phyloP scores from a whole-genome alignment of 331 rosid species.

The Rosa hybrid region DNA sequence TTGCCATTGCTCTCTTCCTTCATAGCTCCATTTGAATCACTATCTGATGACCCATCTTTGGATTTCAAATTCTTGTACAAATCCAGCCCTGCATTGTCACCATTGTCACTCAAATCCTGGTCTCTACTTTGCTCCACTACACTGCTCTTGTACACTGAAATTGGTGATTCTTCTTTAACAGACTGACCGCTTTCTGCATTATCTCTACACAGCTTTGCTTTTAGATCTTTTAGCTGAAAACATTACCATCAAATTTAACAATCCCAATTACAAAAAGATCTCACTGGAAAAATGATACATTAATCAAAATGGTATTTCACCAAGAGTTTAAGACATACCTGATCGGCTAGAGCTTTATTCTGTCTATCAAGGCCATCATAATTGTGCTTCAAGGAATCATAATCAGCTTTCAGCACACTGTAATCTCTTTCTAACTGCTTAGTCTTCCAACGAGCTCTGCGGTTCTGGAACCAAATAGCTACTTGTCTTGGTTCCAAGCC shows the following conservation, averaged over 20 bases:
- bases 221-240: slow-evolving; percentile 52
- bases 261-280: neutral
- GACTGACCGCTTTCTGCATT: slow-evolving; percentile 38
- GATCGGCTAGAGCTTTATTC: slow-evolving; percentile 34
- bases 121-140: slow-evolving; percentile 21
- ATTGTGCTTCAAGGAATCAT: slow-evolving; percentile 40
- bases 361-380: slow-evolving; percentile 41
- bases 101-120: slow-evolving; percentile 21
- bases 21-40: slow-evolving; percentile 46
- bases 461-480: slow-evolving; percentile 64
- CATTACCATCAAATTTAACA: neutral
- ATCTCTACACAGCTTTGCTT: slow-evolving; percentile 38
- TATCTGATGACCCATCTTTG: slow-evolving; percentile 43
- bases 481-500: slow-evolving; percentile 57
- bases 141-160: slow-evolving; percentile 25
- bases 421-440: slow-evolving; percentile 58
- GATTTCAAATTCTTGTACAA: slow-evolving; percentile 10
- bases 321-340: slow-evolving; percentile 25
- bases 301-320: slow-evolving; percentile 5
- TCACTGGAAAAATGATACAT: neutral
- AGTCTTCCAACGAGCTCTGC: slow-evolving; percentile 58
- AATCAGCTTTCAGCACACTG: slow-evolving; percentile 37
- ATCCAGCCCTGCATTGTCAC: slow-evolving; percentile 14
- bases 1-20: slow-evolving; percentile 40
- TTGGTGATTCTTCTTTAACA: slow-evolving; percentile 49